Evolutionary conservation across 139 green algal species (phyloP), one percentile per base, ranked within the genome.

Genomic region (Auxenochlorella pyrenoidosa): DNA sequence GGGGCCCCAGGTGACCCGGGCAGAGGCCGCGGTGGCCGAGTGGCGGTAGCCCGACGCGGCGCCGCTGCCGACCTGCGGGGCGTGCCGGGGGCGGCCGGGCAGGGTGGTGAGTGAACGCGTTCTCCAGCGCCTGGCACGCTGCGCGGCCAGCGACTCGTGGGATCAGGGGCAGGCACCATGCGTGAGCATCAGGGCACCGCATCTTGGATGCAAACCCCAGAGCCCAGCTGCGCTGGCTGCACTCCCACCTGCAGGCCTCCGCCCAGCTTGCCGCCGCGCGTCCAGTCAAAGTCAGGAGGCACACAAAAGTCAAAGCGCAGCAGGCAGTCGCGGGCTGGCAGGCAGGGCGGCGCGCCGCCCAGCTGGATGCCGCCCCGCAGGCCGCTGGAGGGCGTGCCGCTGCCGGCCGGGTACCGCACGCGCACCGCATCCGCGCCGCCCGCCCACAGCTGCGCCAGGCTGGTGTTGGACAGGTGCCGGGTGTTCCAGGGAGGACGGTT

Each of bases 241-340:
- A 18, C 63, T 38, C 63, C 63, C 43, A 83, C 54, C 51, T 68
- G 78, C 78, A 85, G 40, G 28, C 80, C 80, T 1, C 80, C 80
- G 28, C 80, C 80, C 80, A 85, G 63, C 80, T 85, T 85, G 80
- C 80, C 80, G 40, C 80, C 80, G 0, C 80, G 60, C 24, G 80
- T 85, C 80, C 80, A 85, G 40, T 85, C 63, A 51, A 85, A 85
- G 15, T n/a, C 40, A 2, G 60, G 36, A 18, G 66, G 60, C 0
- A 66, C 60, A 2, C 36, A n/a, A 38, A 85, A 85, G 41, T 71
- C 68, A n/a, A 85, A 85, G 40, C 66, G 80, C 60, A 85, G 80
- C 60, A 85, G 60, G 13, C 22, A 44, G 80, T 85, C 80, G 40
- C 30, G 30, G 60, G 80, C 80, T 16, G 63, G 80, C 38, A 85